These are phyloP conservation scores for Letharia lupina DNA, from an alignment of 495 filamentous ascomycete genomes.

Conservation along the genomic window DNA sequence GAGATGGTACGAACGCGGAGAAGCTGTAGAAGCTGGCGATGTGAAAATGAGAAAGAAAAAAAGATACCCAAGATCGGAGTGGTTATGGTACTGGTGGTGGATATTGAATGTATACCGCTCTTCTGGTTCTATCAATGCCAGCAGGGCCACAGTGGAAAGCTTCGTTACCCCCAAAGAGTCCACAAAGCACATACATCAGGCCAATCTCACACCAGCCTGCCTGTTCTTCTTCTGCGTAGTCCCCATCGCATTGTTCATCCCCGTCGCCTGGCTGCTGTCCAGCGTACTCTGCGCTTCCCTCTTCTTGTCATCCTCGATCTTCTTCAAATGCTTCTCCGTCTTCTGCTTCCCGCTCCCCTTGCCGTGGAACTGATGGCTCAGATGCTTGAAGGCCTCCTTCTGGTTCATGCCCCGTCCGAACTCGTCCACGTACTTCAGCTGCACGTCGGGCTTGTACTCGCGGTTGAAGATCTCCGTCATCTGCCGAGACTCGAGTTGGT, in stretches of 20 bases:
- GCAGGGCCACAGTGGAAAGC: not conserved
- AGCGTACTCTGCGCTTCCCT: conserved; percentile 70
- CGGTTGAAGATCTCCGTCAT: conserved; percentile 76
- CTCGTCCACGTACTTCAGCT: conserved; percentile 85
- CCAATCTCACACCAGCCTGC: conserved; percentile 83
- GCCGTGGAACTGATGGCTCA: conserved; percentile 95
- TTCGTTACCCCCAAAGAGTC: not conserved
- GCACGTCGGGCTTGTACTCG: conserved; percentile 81
- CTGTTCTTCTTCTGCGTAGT: conserved; percentile 68
- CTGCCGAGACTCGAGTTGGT: conserved; percentile 69
- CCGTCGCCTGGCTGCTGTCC: conserved; percentile 72
- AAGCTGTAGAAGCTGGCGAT: not conserved
- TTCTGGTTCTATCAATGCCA: not conserved
- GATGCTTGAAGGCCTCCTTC: conserved; percentile 94
- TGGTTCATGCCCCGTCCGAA: conserved; percentile 73
- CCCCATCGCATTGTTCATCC: conserved; percentile 72
- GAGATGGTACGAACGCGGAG: not conserved
- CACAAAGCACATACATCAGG: conserved; percentile 34
- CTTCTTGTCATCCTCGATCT: conserved; percentile 92
- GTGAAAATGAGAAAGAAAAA: too few relatives aligned
- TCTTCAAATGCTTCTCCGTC: conserved; percentile 93
- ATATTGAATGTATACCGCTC: not conserved
- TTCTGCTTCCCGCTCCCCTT: conserved; percentile 97
- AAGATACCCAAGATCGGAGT: not conserved
- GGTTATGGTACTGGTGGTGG: not conserved